These are phyloP conservation scores for Euphrasia confusa DNA, from an alignment of 257 asterid species.

Conservation along the genomic window DNA sequence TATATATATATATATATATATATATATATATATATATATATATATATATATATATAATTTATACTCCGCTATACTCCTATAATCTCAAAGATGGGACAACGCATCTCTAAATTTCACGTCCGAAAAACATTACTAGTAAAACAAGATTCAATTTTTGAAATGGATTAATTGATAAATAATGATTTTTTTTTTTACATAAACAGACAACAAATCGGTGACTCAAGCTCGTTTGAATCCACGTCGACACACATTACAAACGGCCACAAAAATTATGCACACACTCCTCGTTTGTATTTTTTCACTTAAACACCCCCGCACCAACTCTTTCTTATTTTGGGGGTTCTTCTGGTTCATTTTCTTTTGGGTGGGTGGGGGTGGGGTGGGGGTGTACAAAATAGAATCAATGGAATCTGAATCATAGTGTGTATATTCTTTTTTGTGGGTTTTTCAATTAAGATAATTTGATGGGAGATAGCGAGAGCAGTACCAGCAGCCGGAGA, in stretches of 20 bases:
- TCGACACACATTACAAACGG: constrained; percentile 38
- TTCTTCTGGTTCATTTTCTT: constrained; percentile 24
- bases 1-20: too few relatives aligned
- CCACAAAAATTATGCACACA: constrained; percentile 22
- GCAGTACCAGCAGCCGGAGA: constrained; percentile 74
- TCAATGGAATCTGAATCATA: constrained; percentile 63
- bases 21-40: too few relatives aligned
- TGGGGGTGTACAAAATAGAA: too few relatives aligned
- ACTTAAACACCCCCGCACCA: constrained; percentile 47
- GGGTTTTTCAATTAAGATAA: background rate
- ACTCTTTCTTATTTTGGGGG: constrained; percentile 24
- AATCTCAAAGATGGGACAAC: too few relatives aligned
- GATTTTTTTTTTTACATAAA: background rate
- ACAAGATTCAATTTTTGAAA: constrained; percentile 36
- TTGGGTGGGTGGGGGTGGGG: too few relatives aligned
- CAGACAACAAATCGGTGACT: constrained; percentile 10
- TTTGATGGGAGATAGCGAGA: constrained; percentile 71
- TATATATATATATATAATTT: too few relatives aligned
- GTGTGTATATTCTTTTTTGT: constrained; percentile 36
- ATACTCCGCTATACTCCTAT: too few relatives aligned
- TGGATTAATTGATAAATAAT: background rate
- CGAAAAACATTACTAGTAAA: too few relatives aligned
- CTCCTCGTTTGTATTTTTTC: background rate
- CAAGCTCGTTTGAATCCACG: constrained; percentile 69
- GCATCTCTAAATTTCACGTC: too few relatives aligned